Base-by-base conservation (phyloP, 345 rosid species). In the Raphanus raphanistrum region DNA sequence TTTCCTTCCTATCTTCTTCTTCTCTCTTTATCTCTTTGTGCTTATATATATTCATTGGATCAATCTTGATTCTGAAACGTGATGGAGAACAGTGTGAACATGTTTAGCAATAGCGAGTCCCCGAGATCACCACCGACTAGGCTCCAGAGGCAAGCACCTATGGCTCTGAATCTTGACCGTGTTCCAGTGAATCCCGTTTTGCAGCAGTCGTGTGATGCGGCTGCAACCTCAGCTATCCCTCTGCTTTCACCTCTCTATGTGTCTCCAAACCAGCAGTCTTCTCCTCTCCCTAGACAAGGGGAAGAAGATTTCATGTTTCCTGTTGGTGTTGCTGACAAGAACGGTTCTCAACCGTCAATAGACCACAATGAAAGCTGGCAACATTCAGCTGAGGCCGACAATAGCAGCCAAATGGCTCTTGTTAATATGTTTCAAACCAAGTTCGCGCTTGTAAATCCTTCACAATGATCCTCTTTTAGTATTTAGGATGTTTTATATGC, bases 61-160 rank as follows among this genome's bases (percentile, higher is more conserved):
- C 13, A 48, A 63, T 21, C 29, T 72, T 43, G n/a, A 64, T 25
- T 63, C 68, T 64, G 15, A 64, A 35, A 38, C 69, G 52, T 62
- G 12, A 82, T 76, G 87, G 86, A 81, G 64, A 60, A 65, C 8
- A 28, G 31, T 55, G 77, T 66, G 41, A 79, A 58, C 38, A 52
- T 84, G 54, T 74, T 81, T 79, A 38, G 61, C 68, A 81, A 61
- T 59, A 83, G 60, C 8, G 63, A 55, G 5, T 26, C 75, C 58
- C 60, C 65, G 27, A 74, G 80, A 71, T 87, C 92, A 25, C 86
- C 88, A 28, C 85, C 89, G 2, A 86, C 91, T 38, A 90, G 96
- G 83, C 85, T 90, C 11, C 96, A 88, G 74, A 86, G 72, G 60
- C 78, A 72, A 12, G 96, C 91, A 4, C 92, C 96, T 0, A 26